Base-by-base conservation (phyloP, 1,139 yeast genomes). In the Eremothecium coryli region DNA sequence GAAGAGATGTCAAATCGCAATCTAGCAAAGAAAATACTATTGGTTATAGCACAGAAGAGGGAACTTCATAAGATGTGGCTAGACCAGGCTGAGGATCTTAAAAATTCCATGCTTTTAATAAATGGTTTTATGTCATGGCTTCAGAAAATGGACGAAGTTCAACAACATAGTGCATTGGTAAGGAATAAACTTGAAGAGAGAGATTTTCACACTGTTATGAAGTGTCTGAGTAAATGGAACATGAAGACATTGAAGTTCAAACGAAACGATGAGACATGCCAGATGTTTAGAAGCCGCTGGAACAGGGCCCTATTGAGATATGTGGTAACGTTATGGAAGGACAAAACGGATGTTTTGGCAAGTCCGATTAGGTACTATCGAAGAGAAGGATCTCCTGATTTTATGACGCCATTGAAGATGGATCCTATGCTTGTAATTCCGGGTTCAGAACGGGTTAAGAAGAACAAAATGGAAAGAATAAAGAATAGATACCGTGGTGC, bases 261-360 rank as follows among this genome's bases (percentile, higher is more conserved):
- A 26, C 51, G 61, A 35, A 60, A 60, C 39, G 45, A 54, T 15
- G 62, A 56, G 32, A 46, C 54, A 2, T 49, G 58, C 2, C 45
- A 41, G 5, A 44, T 45, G 11, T 61, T 61, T 41, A 44, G 52
- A 29, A 44, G 40, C 15, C 48, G 66, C 30, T 61, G 66, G 66
- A 48, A 52, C 33, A 47, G 66, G 30, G 65, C 65, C 2, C 54
- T 45, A 14, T 36, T 58, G 18, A 43, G 65, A 34, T 65, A 62
- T 0, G 37, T 61, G 2, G 27, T 62, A 13, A 29, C 45, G 4
- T 37, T 61, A 18, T 62, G 66, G 66, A 51, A 46, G 26, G 50
- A 48, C 5, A 50, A 52, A 38, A 29, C 42, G 2, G 38, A 44
- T 5, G 10, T n/a, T 4, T 10, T 27, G 22, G 20, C 35, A 33